Conservation (phyloP, 2,329 filamentous ascomycete species). For the Akanthomyces muscarius region DNA sequence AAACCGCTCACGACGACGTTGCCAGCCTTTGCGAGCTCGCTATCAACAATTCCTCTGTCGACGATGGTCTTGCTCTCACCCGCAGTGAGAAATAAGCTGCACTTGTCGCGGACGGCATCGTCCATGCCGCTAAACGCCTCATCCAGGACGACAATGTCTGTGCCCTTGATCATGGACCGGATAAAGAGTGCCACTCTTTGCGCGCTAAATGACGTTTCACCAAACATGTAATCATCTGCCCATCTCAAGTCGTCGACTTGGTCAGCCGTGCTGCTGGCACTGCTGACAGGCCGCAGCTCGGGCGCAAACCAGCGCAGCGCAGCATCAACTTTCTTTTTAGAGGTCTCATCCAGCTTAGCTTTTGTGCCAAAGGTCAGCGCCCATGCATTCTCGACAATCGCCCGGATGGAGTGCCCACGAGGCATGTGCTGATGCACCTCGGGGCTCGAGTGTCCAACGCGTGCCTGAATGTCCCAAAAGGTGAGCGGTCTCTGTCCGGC, state of each 20-base stretch:
- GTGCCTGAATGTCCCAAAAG: conserved; percentile 86
- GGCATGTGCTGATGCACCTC: conserved; percentile 95
- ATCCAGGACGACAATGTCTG: conserved; percentile 79
- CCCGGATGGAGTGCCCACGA: conserved; percentile 65
- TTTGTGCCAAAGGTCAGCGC: conserved; percentile 77
- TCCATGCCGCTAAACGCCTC: conserved; percentile 88
- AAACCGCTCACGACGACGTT: conserved; percentile 58
- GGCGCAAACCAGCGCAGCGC: conserved; percentile 71
- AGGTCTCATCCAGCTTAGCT: conserved; percentile 58
- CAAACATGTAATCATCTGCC: conserved; percentile 65
- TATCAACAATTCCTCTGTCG: conserved; percentile 40
- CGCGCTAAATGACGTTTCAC: conserved; percentile 71
- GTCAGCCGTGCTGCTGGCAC: conserved; percentile 11
- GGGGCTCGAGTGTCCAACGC: conserved; percentile 88
- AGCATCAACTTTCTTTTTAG: conserved; percentile 59
- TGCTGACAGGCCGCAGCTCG: conserved; percentile 61
- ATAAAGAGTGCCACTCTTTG: conserved; percentile 85
- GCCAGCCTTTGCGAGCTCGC: conserved; percentile 40
- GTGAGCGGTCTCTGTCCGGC: conserved; percentile 67
- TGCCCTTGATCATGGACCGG: conserved; percentile 72
- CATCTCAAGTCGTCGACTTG: conserved; percentile 46
- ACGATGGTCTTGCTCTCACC: conserved; percentile 50
- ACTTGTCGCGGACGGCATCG: conserved; percentile 77
- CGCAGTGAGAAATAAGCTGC: conserved; percentile 70
- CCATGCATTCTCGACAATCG: conserved; percentile 81